Evolutionary conservation across 371 early-diverging fungal species (phyloP).

Genomic region (Choanephora cucurbitarum): DNA sequence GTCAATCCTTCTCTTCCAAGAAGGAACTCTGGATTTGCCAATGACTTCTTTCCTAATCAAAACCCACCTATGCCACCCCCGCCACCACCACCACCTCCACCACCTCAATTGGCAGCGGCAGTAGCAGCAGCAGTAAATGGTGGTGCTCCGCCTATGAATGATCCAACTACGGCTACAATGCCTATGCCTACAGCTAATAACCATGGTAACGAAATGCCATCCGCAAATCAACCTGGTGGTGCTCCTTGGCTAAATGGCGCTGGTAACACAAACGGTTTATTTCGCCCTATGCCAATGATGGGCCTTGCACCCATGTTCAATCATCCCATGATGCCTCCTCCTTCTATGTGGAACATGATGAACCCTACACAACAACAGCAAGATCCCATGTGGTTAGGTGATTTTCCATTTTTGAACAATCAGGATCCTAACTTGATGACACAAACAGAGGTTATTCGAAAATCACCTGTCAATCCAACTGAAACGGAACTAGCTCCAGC

Average conservation of each 20-base stretch:
- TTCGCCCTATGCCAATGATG: conserved; percentile 4
- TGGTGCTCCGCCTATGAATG: background rate
- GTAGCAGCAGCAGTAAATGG: conserved; percentile 1
- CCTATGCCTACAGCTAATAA: no score
- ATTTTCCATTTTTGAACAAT: conserved; percentile 8
- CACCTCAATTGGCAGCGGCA: conserved; percentile 4
- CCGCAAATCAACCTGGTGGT: background rate
- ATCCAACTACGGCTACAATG: no score
- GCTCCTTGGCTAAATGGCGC: no score
- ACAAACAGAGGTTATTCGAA: background rate
- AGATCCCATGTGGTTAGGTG: background rate
- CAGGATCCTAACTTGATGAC: conserved; percentile 11
- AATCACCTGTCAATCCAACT: background rate
- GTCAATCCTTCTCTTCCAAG: background rate
- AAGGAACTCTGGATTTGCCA: conserved; percentile 3
- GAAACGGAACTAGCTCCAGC: background rate
- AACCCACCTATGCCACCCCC: conserved; percentile 1
- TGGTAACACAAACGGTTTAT: background rate
- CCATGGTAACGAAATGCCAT: no score
- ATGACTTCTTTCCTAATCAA: background rate
- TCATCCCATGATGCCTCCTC: conserved; percentile 5
- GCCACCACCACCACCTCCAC: background rate
- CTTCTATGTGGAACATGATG: conserved; percentile 19
- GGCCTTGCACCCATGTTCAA: background rate
- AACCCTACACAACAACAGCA: conserved; percentile 8